phyloP scores from a whole-genome alignment of 345 rosid species.

The Lumnitzera littorea region DNA sequence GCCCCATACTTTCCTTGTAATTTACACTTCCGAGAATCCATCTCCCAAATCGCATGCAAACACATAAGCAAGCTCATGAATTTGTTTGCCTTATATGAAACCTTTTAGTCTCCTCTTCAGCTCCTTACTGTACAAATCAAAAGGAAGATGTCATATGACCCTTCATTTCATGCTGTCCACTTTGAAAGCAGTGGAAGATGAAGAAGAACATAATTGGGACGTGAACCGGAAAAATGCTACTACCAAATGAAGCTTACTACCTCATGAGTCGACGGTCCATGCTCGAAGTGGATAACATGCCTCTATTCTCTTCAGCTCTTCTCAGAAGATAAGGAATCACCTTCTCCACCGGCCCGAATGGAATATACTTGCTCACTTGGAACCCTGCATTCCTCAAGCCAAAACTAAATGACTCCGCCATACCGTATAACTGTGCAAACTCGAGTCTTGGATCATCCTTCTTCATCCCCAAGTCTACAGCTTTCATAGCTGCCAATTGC shows the following conservation, averaged over 20 bases:
- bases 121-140: constrained; percentile 47
- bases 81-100: constrained; percentile 1
- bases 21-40: no score
- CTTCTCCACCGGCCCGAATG: constrained; percentile 61
- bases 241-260: constrained; percentile 10
- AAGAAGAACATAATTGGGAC: no score
- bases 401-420: constrained; percentile 77
- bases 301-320: constrained; percentile 92
- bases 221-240: no score
- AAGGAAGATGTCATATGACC: background rate
- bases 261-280: constrained; percentile 67
- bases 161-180: no score
- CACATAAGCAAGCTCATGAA: no score
- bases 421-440: constrained; percentile 88
- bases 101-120: constrained; percentile 47
- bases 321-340: constrained; percentile 79
- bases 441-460: constrained; percentile 44
- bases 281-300: constrained; percentile 54
- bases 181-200: no score
- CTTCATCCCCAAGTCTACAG: constrained; percentile 54
- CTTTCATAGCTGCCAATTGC: constrained; percentile 50
- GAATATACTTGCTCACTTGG: constrained; percentile 84
- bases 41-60: no score
- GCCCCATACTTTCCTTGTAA: no score
- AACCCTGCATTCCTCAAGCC: constrained; percentile 79